phyloP scores from a whole-genome alignment of 2,329 filamentous ascomycete species.

The Ceratocystis destructans region DNA sequence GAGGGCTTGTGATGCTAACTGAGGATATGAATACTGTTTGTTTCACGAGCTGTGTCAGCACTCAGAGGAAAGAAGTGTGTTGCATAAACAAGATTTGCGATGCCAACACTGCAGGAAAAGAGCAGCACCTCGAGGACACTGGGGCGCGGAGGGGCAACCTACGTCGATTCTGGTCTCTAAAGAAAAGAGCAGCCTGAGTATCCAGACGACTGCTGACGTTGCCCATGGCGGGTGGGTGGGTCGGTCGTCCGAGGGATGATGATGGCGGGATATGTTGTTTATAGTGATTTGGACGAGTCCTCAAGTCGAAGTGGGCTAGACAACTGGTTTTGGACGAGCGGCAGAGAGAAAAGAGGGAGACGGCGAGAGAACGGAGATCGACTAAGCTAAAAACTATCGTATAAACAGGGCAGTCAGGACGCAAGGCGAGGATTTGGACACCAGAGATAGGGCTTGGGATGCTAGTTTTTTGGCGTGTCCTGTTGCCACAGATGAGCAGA shows the following conservation, averaged over 20 bases:
- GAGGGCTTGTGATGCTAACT: conserved; percentile 66
- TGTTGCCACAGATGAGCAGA: not conserved
- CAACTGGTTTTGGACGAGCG: not conserved
- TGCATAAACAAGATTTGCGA: not conserved
- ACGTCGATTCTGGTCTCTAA: conserved; percentile 90
- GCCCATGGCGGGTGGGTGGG: conserved; percentile 53
- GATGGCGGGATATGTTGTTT: not conserved
- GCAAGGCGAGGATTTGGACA: not conserved
- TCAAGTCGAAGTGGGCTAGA: not conserved
- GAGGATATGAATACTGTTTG: conserved; percentile 70
- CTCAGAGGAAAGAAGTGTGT: not conserved
- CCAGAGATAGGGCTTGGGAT: not conserved
- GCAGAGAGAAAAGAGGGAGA: not conserved
- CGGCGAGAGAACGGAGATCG: not conserved
- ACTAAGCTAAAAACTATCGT: no score
- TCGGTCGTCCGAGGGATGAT: not conserved
- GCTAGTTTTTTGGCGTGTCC: no score
- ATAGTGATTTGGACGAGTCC: not conserved
- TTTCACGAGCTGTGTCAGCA: not conserved
- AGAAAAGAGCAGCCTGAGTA: conserved; percentile 64
- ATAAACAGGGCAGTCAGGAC: no score
- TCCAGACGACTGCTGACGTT: conserved; percentile 81
- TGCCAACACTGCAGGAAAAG: no score
- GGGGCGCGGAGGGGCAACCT: conserved; percentile 29
- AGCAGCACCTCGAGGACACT: not conserved